These are phyloP conservation scores for Murraya koenigii DNA, from an alignment of 345 rosid genomes.

Conservation along the genomic window DNA sequence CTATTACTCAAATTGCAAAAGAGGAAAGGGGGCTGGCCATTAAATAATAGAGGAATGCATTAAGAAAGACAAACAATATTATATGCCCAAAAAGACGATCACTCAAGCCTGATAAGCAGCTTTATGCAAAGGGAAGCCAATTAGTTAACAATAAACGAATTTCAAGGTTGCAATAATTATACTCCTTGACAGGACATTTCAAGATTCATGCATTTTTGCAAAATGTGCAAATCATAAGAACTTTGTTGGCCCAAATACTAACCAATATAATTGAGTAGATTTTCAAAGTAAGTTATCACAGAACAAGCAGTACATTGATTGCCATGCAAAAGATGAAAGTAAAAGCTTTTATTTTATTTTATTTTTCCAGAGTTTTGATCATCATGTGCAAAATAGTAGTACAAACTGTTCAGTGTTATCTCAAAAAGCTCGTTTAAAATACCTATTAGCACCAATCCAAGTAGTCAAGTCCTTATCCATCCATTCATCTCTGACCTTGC, in stretches of 20 bases:
- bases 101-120: too few species aligned
- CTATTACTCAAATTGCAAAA: background rate
- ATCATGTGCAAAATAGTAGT: background rate
- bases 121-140: too few species aligned
- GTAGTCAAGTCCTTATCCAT: constrained; percentile 64
- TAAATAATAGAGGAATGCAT: too few species aligned
- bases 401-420: background rate
- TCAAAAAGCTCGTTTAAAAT: constrained; percentile 5
- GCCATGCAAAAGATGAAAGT: background rate
- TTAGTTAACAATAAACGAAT: too few species aligned
- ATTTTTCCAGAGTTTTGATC: background rate
- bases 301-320: background rate
- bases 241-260: background rate
- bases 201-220: too few species aligned
- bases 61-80: too few species aligned
- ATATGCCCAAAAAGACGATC: too few species aligned
- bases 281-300: background rate
- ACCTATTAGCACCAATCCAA: constrained; percentile 98
- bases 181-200: too few species aligned
- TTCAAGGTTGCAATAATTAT: background rate
- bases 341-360: background rate
- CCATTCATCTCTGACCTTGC: constrained; percentile 93
- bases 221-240: too few species aligned
- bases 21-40: background rate
- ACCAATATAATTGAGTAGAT: background rate